Evolutionary conservation across 2,329 filamentous ascomycete species (phyloP), one percentile per base, ranked within the genome.

Genomic region (Acrocalymma vagum): DNA sequence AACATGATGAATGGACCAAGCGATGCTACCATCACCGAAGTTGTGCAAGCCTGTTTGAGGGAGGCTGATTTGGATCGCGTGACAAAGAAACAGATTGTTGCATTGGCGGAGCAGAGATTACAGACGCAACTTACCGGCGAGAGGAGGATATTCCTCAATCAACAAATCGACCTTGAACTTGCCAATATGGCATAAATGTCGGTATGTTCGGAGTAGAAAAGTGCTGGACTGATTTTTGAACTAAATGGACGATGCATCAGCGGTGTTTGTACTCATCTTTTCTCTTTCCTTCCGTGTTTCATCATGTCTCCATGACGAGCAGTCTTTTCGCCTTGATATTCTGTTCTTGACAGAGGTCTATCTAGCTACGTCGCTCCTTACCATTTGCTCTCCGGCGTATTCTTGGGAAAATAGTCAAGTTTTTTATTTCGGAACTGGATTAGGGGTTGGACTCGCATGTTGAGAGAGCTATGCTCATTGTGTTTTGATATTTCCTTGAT

Each of bases 11-110:
- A 75, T 16, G 90, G 89, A 0, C 88, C 90, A 0, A 89, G 87
- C 53, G 92, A 97, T 60, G 77, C 76, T 29, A 81, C 84, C 46
- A 96, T 99, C 52, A 80, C 90, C 13, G 88, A 95, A 47, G 88
- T 89, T 2, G 93, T 97, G 48, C 87, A 90, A 61, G 77, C 80
- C 34, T 94, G 94, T 58, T 77, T 99, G 48, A 74, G 79, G 11
- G 93, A 96, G 62, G 91, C 96, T 1, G 93, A 99, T 69, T 78
- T 99, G 27, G 94, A 99, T 68, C 93, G 82, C n/a, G 90, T 97
- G 31, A 99, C 94, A 6, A 99, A 97, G 84, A 99, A 99, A 77
- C 93, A 97, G 74, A 74, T 84, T 67, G 76, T 76, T 69, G 92
- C 89, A 3, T 80, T 97, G 29, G 91, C 96, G 9, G 94, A 99